phyloP scores from a whole-genome alignment of 108 stramenopile species.

The Stephanodiscus minutulus region DNA sequence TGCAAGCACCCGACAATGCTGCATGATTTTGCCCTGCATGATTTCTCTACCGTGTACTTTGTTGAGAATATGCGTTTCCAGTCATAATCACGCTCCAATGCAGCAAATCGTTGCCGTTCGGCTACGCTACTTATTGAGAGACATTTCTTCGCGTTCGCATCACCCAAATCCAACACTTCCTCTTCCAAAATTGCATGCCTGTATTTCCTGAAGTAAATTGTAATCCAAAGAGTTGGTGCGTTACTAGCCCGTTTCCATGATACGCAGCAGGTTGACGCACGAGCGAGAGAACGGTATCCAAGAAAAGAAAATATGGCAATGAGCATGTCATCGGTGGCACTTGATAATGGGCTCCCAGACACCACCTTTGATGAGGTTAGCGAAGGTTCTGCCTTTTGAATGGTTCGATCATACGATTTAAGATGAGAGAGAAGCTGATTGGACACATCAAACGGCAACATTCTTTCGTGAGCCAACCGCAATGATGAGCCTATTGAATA shows the following conservation, averaged over 20 bases:
- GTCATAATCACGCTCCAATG: conserved; percentile 21
- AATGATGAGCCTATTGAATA: conserved; percentile 18
- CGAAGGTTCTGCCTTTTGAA: not conserved
- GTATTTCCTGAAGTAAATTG: conserved; percentile 41
- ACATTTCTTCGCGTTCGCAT: not conserved
- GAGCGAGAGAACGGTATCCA: conserved; percentile 42
- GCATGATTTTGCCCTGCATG: conserved; percentile 5
- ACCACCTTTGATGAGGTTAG: not conserved
- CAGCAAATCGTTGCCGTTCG: conserved; percentile 12
- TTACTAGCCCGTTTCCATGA: conserved; percentile 24
- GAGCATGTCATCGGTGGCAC: conserved; percentile 24
- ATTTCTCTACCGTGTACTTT: conserved; percentile 29
- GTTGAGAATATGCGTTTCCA: conserved; percentile 39
- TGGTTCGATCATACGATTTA: conserved; percentile 6
- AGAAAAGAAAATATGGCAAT: conserved; percentile 27
- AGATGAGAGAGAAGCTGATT: conserved; percentile 29
- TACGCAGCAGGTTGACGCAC: conserved; percentile 35
- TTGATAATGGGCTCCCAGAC: conserved; percentile 1
- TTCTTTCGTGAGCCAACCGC: conserved; percentile 28
- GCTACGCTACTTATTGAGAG: not conserved
- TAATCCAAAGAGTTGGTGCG: conserved; percentile 22
- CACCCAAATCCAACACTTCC: conserved; percentile 2
- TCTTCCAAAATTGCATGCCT: conserved; percentile 23
- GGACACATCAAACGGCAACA: conserved; percentile 21
- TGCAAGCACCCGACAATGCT: conserved; percentile 22